Evolutionary conservation across 305 asterid species (phyloP).

Genomic region (Fraxinus dipetala): DNA sequence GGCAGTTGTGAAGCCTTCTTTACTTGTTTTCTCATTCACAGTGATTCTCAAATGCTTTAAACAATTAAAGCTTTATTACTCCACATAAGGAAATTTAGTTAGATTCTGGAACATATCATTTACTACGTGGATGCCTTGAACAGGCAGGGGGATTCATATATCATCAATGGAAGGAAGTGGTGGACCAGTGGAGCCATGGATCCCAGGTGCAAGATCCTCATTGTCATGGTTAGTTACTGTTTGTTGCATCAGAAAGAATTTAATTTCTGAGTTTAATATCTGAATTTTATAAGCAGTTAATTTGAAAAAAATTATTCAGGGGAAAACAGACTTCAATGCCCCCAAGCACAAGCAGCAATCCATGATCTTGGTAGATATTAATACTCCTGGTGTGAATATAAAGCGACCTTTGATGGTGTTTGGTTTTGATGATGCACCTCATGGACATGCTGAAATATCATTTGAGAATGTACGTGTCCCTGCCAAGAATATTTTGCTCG

Average conservation of each 20-base stretch:
- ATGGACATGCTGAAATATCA: slow-evolving; percentile 87
- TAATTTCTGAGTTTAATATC: slow-evolving; percentile 2
- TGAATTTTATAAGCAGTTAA: slow-evolving; percentile 15
- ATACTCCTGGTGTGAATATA: slow-evolving; percentile 67
- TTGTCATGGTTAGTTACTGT: slow-evolving; percentile 71
- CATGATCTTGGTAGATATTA: slow-evolving; percentile 85
- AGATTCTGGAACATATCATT: background rate
- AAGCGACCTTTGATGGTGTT: slow-evolving; percentile 84
- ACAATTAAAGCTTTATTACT: background rate
- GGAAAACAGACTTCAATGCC: slow-evolving; percentile 81
- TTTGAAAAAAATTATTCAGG: slow-evolving; percentile 48
- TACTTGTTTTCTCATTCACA: slow-evolving; percentile 2
- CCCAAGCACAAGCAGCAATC: slow-evolving; percentile 85
- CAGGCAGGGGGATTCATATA: slow-evolving; percentile 68
- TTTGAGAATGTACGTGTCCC: slow-evolving; percentile 74
- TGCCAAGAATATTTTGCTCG: slow-evolving; percentile 66
- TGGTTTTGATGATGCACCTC: slow-evolving; percentile 96
- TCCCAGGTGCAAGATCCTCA: slow-evolving; percentile 89
- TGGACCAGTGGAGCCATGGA: slow-evolving; percentile 99
- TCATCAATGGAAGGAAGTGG: slow-evolving; percentile 93
- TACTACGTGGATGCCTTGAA: slow-evolving; percentile 13
- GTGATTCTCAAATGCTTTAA: background rate
- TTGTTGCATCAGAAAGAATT: background rate
- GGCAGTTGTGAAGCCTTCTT: background rate
- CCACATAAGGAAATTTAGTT: background rate